Conservation (phyloP, 169 alveolate species). For the Condylostoma magnum region DNA sequence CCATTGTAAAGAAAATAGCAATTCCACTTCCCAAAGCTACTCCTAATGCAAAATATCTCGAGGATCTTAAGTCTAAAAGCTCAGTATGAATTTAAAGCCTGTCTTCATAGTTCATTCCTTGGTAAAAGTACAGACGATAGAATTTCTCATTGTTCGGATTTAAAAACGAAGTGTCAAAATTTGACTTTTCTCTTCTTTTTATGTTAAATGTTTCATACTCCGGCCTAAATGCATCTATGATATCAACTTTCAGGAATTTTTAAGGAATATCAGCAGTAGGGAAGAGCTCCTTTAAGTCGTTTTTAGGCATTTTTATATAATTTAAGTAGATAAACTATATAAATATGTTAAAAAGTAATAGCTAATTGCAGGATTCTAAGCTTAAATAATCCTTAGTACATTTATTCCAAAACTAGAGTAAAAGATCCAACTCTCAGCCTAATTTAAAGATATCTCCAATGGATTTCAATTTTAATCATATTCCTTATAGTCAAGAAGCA, state of each 20-base stretch:
- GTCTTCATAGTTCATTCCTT: constrained; percentile 19
- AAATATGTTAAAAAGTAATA: too few relatives aligned
- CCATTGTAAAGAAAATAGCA: background rate
- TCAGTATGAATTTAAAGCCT: constrained; percentile 15
- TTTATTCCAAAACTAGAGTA: too few relatives aligned
- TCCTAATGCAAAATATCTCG: background rate
- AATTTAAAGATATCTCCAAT: too few relatives aligned
- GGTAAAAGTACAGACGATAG: constrained; percentile 21
- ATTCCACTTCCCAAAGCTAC: background rate
- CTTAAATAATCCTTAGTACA: too few relatives aligned
- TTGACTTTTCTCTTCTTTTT: background rate
- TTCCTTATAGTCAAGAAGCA: too few relatives aligned
- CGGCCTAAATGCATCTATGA: background rate
- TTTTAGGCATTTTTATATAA: too few relatives aligned
- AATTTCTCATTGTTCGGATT: constrained; percentile 13
- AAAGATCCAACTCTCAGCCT: too few relatives aligned
- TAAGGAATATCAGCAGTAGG: constrained; percentile 4
- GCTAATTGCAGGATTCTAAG: too few relatives aligned
- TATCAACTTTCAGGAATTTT: background rate
- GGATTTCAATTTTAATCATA: too few relatives aligned
- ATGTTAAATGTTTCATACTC: background rate
- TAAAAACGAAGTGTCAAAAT: background rate
- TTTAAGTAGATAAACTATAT: too few relatives aligned
- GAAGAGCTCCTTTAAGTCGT: constrained; percentile 14
- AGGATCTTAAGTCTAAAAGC: background rate